Evolutionary conservation across 371 early-diverging fungal genomes (phyloP), one percentile per base, ranked within the genome.

Genomic region (Parasitella parasitica): DNA sequence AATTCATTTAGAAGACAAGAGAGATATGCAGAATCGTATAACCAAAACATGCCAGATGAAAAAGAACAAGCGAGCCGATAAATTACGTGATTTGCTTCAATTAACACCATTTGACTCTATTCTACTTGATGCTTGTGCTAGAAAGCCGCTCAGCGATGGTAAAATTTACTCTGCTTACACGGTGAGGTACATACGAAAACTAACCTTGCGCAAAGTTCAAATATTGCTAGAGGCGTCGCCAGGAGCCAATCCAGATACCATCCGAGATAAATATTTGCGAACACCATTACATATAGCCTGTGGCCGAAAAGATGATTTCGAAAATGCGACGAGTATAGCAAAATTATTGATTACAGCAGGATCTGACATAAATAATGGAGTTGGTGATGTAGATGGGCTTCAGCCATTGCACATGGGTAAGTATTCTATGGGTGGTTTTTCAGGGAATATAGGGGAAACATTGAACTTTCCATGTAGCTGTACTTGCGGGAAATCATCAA

Each of bases 201-300:
- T 50, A 28, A n/a, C n/a, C n/a, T 12, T 1, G 12, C 62, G 41
- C 2, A 22, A 54, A 78, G 79, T 78, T 22, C 66, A 67, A 57
- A 57, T 62, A 12, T 51, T 78, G 16, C 52, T 75, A 43, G 61
- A 67, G 46, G 69, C 69, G 37, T 52, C 67, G 15, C 71, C 77
- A 13, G 57, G 35, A 41, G 28, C 72, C 13, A 77, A 81, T 46
- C 73, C 73, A 50, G 81, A 81, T 60, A 69, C 67, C 20, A 69
- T 81, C 11, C 74, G 81, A 60, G 78, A 81, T 51, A 64, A 59
- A 16, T 64, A 72, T 55, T 63, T 81, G 22, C 72, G 76, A 38
- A 76, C 81, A 37, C 81, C 78, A 52, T 70, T 81, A 52, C 81
- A 81, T 49, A 63, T 81, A 59, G 81, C 76, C 18, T 81, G 81